Evolutionary conservation across 306 rosid genomes (phyloP).

Genomic region (Casuarina equisetifolia): DNA sequence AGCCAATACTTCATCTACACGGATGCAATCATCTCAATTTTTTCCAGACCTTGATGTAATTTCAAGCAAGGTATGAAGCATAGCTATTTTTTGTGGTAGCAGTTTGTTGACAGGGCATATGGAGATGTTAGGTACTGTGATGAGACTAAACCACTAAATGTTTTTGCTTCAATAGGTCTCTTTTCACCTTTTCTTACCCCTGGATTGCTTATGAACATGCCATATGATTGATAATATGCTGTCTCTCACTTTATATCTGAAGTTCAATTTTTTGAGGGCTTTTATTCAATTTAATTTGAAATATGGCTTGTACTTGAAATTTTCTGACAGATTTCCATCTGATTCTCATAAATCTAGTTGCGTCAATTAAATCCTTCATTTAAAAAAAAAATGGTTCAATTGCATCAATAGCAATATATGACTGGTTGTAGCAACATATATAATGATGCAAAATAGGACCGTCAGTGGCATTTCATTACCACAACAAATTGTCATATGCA

Average conservation of each 20-base stretch:
- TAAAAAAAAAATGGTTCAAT: too few species aligned
- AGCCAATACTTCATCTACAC: conserved; percentile 26
- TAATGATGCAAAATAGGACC: neutral
- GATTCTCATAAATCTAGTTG: neutral
- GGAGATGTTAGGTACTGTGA: neutral
- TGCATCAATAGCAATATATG: neutral
- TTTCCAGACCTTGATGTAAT: conserved; percentile 19
- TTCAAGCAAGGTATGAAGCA: conserved; percentile 31
- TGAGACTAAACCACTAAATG: neutral
- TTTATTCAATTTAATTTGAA: neutral
- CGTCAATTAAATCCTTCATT: neutral
- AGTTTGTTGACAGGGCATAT: neutral
- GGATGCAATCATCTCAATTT: conserved; percentile 25
- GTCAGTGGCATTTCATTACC: neutral
- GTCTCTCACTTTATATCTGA: neutral
- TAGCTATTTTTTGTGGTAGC: neutral
- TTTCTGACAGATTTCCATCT: neutral
- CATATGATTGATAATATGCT: neutral
- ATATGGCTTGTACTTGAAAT: neutral
- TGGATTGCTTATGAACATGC: neutral
- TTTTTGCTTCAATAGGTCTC: neutral
- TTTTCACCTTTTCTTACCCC: neutral
- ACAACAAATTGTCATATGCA: neutral
- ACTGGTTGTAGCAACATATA: neutral
- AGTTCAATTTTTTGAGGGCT: neutral